Evolutionary conservation across 192 early-diverging fungal species (phyloP), one percentile per base, ranked within the genome.

Genomic region (Umbelopsis vinacea): DNA sequence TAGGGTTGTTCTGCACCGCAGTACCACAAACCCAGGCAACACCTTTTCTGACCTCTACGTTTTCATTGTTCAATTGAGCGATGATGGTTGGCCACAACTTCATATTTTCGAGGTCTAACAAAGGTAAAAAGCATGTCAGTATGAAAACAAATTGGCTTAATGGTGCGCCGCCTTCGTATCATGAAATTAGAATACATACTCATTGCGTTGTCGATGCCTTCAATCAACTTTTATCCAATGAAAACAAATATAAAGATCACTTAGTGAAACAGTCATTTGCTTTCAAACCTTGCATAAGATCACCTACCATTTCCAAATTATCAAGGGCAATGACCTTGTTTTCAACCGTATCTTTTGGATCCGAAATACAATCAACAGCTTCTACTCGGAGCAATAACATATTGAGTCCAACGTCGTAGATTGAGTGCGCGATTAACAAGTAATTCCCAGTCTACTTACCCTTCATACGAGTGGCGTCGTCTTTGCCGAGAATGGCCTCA

Each of bases 21-120:
- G 96, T 99, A 10, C 95, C 96, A 67, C 94, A 87, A 12, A 96
- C 91, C 97, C 96, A 99, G 22, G 92, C 89, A 5, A 89, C 89
- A 40, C 88, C 89, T 45, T 84, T 82, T 45, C 95, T 85, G 29
- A 96, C 70, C 66, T 82, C 74, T 0, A 82, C 74, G 46, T 91
- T 87, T 1, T 71, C 57, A 46, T 88, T 82, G 19, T 71, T 71
- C 55, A 90, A 63, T 45, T 83, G 79, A n/a, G 74, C 72, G 52
- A 97, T 67, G 19, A 99, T 79, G 10, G 89, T 85, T 50, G 88
- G 85, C 96, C 96, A 99, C 67, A 99, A 85, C 11, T 87, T 87
- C 72, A 99, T 89, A n/a, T 93, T 91, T 71, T 88, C 85, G 53
- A 99, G 81, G 79, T 99, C 90, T 92, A 72, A 8, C 19, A 33